Evolutionary conservation across 176 grass and related monocot genomes (phyloP).

Genomic region (Bolboschoenus planiculmis): DNA sequence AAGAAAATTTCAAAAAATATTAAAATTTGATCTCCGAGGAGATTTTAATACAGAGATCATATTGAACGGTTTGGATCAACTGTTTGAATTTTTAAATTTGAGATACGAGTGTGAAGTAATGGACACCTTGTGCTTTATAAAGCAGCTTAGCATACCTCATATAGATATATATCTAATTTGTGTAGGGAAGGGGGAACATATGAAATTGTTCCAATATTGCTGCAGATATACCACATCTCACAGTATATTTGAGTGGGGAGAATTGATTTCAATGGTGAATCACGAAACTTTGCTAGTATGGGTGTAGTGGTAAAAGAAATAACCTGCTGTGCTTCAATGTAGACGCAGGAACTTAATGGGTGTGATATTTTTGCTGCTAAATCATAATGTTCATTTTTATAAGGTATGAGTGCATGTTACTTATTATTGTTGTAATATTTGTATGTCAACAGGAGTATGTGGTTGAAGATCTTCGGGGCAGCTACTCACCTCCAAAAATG

Average conservation of each 20-base stretch:
- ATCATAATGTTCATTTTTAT: background rate
- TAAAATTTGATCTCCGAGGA: too few species aligned
- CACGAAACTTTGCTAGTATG: background rate
- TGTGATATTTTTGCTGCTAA: background rate
- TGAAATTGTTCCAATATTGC: background rate
- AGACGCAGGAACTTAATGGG: background rate
- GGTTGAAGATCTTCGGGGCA: constrained; percentile 77
- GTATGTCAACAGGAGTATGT: constrained; percentile 65
- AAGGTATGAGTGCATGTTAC: background rate
- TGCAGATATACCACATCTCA: background rate
- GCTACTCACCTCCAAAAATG: constrained; percentile 67
- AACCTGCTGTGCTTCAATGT: background rate
- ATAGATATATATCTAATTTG: background rate
- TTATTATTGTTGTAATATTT: background rate
- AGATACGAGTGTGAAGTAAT: too few species aligned
- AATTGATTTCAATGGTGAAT: background rate
- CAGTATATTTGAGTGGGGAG: background rate
- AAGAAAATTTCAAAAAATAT: too few species aligned
- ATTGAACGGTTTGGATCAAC: too few species aligned
- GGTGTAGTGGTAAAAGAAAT: background rate
- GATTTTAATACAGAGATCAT: too few species aligned
- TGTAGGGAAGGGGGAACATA: background rate
- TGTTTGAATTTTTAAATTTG: too few species aligned
- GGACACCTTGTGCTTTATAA: too few species aligned
- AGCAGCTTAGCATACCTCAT: too few species aligned